Evolutionary conservation across 345 rosid genomes (phyloP).

Genomic region (Ceriops decandra): DNA sequence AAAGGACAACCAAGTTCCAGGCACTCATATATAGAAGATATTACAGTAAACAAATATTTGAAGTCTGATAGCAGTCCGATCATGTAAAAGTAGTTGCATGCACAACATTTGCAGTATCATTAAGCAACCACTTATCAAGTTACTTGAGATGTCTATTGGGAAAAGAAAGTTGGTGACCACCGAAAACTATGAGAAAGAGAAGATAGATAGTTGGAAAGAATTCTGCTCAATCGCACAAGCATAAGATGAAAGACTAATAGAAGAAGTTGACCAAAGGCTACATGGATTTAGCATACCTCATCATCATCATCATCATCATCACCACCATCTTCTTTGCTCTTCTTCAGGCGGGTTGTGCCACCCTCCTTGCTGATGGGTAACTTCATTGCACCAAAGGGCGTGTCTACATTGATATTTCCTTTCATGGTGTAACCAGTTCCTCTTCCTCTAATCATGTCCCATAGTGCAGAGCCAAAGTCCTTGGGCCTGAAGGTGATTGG

Average conservation of each 20-base stretch:
- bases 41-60: too few relatives aligned
- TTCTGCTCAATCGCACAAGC: not conserved
- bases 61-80: too few relatives aligned
- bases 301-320: conserved; percentile 70
- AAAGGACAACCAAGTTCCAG: not conserved
- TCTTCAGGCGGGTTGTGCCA: conserved; percentile 81
- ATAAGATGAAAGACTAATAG: not conserved
- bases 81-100: too few relatives aligned
- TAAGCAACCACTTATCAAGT: too few relatives aligned
- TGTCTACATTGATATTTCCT: conserved; percentile 76
- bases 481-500: conserved; percentile 89
- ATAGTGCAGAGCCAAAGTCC: conserved; percentile 93
- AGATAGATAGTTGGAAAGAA: too few relatives aligned
- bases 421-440: conserved; percentile 87
- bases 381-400: conserved; percentile 95
- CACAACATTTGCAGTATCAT: too few relatives aligned
- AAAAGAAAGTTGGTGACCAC: too few relatives aligned
- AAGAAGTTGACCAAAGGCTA: not conserved
- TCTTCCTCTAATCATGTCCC: conserved; percentile 97
- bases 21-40: not conserved
- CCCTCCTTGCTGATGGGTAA: conserved; percentile 90
- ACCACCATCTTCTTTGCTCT: conserved; percentile 62
- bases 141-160: too few relatives aligned
- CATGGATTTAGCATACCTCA: conserved; percentile 34
- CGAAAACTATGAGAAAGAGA: too few relatives aligned